phyloP scores from a whole-genome alignment of 768 basidiomycete species.

The Termitomyces heimii region DNA sequence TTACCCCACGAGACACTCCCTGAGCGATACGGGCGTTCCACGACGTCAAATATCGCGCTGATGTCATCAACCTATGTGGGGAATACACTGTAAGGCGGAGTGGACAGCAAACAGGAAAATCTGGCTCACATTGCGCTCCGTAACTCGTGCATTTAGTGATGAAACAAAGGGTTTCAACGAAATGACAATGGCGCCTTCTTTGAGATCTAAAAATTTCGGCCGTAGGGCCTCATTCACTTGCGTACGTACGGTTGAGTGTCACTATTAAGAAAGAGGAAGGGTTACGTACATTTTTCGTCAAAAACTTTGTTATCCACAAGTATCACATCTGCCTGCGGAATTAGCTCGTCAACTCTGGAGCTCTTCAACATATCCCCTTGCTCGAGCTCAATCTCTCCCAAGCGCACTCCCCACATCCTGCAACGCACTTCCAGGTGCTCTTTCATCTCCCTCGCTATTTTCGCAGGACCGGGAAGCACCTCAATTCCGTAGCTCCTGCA shows the following conservation, averaged over 20 bases:
- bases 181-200: slow-evolving; percentile 87
- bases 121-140: slow-evolving; percentile 69
- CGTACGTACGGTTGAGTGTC: slow-evolving; percentile 3
- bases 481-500: slow-evolving; percentile 77
- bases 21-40: slow-evolving; percentile 57
- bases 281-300: slow-evolving; percentile 56
- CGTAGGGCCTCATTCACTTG: slow-evolving; percentile 84
- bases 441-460: slow-evolving; percentile 72
- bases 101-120: background rate
- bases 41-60: slow-evolving; percentile 75
- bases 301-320: slow-evolving; percentile 89
- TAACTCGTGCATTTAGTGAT: slow-evolving; percentile 64
- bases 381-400: slow-evolving; percentile 72
- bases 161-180: slow-evolving; percentile 85
- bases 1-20: slow-evolving; percentile 83
- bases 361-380: slow-evolving; percentile 84
- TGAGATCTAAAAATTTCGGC: slow-evolving; percentile 90
- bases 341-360: slow-evolving; percentile 56
- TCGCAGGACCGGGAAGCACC: slow-evolving; percentile 70
- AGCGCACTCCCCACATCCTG: slow-evolving; percentile 85
- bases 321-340: slow-evolving; percentile 84
- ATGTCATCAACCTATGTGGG: slow-evolving; percentile 62
- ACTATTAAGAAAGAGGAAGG: background rate
- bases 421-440: slow-evolving; percentile 72
- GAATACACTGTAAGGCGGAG: background rate